Percentiles rank a stretch among this genome's conserved stretches.
These are phyloP conservation scores for Penicillium daleae DNA, from an alignment of 495 filamentous ascomycete species.

Conservation along the genomic window DNA sequence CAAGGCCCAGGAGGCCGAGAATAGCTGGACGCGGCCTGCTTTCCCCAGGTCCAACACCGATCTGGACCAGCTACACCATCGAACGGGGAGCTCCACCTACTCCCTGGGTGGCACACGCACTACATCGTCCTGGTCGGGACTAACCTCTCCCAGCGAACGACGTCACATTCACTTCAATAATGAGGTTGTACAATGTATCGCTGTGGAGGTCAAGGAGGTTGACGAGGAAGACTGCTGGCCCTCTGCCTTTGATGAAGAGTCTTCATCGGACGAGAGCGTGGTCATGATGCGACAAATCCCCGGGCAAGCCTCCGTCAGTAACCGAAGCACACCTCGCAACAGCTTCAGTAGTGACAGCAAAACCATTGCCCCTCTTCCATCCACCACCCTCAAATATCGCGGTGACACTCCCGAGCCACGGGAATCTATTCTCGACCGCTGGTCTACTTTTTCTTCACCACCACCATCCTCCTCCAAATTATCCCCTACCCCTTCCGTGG, in stretches of 20 bases:
- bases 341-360: constrained; percentile 71
- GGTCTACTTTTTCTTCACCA: constrained; percentile 40
- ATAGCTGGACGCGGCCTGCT: constrained; percentile 46
- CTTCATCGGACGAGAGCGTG: constrained; percentile 73
- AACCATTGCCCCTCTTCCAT: constrained; percentile 90
- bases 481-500: constrained; percentile 74
- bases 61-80: constrained; percentile 55
- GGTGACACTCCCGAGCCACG: constrained; percentile 74
- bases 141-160: constrained; percentile 69
- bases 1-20: constrained; percentile 79
- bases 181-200: constrained; percentile 93
- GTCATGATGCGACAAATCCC: constrained; percentile 78
- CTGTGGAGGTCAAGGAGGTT: constrained; percentile 79
- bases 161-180: constrained; percentile 97
- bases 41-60: constrained; percentile 68
- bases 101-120: constrained; percentile 36
- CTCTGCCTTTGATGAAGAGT: constrained; percentile 57
- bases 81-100: constrained; percentile 36
- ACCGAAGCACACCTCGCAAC: constrained; percentile 52
- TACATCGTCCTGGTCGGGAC: constrained; percentile 46
- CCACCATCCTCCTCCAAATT: constrained; percentile 39
- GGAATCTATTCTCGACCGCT: constrained; percentile 36
- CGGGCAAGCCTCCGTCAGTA: constrained; percentile 50
- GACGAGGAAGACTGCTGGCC: constrained; percentile 66
- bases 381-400: constrained; percentile 88